Percentiles rank a stretch among this genome's conserved stretches.
These are phyloP conservation scores for Conringia planisiliqua DNA, from an alignment of 345 rosid genomes.

Conservation along the genomic window DNA sequence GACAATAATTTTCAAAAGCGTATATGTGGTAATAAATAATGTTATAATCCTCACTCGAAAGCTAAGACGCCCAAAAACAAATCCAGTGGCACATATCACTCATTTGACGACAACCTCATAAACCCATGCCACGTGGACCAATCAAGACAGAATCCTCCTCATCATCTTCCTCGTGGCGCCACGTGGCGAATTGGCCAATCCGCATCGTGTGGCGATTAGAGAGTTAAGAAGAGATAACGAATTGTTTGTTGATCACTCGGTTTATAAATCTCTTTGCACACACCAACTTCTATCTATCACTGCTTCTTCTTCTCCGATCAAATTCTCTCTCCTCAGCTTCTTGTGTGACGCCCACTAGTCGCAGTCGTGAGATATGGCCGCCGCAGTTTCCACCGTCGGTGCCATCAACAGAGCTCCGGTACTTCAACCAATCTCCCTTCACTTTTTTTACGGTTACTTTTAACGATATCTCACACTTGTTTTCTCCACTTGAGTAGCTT, in stretches of 20 bases:
- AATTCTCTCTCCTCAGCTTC: constrained; percentile 13
- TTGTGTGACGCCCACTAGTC: constrained; percentile 17
- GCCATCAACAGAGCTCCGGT: constrained; percentile 74
- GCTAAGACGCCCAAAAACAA: constrained; percentile 5
- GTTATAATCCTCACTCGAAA: constrained; percentile 22
- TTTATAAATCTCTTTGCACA: constrained; percentile 24
- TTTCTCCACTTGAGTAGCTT: neutral
- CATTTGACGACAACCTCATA: constrained; percentile 23
- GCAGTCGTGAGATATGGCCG: constrained; percentile 52
- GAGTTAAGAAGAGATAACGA: constrained; percentile 34
- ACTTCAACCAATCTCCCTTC: neutral
- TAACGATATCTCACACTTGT: neutral
- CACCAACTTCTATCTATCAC: constrained; percentile 18
- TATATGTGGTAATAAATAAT: constrained; percentile 28
- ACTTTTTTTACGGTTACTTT: neutral
- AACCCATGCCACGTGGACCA: constrained; percentile 31
- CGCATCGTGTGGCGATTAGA: constrained; percentile 27
- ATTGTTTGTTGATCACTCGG: constrained; percentile 21
- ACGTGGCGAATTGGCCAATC: constrained; percentile 31
- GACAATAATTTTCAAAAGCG: constrained; percentile 4
- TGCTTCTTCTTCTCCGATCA: constrained; percentile 17
- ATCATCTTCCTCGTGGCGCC: constrained; percentile 17
- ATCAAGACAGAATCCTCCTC: constrained; percentile 1
- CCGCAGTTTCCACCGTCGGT: constrained; percentile 78
- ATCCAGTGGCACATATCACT: constrained; percentile 16